Conservation (phyloP, 257 asterid species). For the Leptodermis oblonga region DNA sequence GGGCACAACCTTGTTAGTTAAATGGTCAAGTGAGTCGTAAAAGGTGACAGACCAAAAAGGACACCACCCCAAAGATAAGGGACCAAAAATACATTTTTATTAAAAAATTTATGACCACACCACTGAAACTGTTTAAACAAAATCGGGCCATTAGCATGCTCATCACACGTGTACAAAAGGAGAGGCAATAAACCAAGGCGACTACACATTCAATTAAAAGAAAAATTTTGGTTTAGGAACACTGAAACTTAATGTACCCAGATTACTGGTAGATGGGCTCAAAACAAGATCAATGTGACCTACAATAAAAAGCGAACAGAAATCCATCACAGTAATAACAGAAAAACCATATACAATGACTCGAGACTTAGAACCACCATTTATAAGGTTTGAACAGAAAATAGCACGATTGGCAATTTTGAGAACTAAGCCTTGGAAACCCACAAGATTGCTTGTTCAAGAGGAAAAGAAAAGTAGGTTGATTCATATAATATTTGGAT, state of each 20-base stretch:
- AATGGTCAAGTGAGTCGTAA: neutral
- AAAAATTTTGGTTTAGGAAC: neutral
- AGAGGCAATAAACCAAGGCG: neutral
- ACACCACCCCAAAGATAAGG: neutral
- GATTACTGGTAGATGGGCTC: neutral
- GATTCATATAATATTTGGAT: neutral
- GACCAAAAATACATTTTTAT: neutral
- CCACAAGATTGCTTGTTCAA: neutral
- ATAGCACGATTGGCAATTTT: neutral
- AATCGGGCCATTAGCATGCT: neutral
- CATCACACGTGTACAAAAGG: neutral
- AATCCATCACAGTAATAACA: constrained; percentile 21
- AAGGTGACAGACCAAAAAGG: neutral
- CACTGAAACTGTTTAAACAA: no score
- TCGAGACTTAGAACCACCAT: neutral
- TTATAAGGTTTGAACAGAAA: neutral
- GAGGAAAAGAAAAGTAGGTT: neutral
- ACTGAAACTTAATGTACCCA: neutral
- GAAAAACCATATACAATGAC: constrained; percentile 9
- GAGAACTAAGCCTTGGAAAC: neutral
- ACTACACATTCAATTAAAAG: neutral
- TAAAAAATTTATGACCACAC: no score
- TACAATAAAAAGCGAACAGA: constrained; percentile 25
- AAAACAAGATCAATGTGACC: constrained; percentile 71
- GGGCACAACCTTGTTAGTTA: neutral